Evolutionary conservation across 1,284 basidiomycete species (phyloP), one percentile per base, ranked within the genome.

Genomic region (Rhodotorula sp.): DNA sequence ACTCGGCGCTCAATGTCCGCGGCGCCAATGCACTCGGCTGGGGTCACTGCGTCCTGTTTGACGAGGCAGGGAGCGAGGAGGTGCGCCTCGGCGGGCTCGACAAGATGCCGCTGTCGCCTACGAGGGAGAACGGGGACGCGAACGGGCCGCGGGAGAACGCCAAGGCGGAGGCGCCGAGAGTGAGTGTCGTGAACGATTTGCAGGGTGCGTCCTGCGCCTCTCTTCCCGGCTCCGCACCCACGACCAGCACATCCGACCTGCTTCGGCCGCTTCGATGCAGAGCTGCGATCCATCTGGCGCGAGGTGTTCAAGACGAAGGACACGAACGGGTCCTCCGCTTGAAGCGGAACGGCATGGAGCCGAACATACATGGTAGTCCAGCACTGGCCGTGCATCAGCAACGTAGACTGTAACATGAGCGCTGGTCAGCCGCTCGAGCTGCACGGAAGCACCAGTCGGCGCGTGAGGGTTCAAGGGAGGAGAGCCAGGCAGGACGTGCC

Each of bases 11-110:
- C 8, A 79, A 79, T 57, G 66, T 79, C 62, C 51, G 62, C 21
- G 77, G 74, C 19, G 73, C 78, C 3, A 60, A 70, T 55, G 60
- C 71, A 29, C 61, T 79, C 7, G 73, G 75, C 13, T 79, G 77
- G 72, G 76, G 71, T 6, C 75, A 78, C 56, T 72, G 70, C 51
- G 77, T 78, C 29, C 39, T 77, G 57, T 77, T 77, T 53, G 77
- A 79, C 63, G 78, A 79, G 70, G 62, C 66, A 25, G 64, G 69
- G 6, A 65, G 67, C 36, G 67, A 77, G 56, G 61, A 51, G 48
- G 58, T 55, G 21, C 60, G 63, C 22, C 61, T 76, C 5, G 69
- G 67, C 0, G 73, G 66, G 46, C 10, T 74, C 4, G 68, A 76
- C 46, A 63, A 69, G 37, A 7, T 60, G 13, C 61, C 37, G 19